These are phyloP conservation scores for Saturnispora zaruensis DNA, from an alignment of 805 yeast species.

Conservation along the genomic window DNA sequence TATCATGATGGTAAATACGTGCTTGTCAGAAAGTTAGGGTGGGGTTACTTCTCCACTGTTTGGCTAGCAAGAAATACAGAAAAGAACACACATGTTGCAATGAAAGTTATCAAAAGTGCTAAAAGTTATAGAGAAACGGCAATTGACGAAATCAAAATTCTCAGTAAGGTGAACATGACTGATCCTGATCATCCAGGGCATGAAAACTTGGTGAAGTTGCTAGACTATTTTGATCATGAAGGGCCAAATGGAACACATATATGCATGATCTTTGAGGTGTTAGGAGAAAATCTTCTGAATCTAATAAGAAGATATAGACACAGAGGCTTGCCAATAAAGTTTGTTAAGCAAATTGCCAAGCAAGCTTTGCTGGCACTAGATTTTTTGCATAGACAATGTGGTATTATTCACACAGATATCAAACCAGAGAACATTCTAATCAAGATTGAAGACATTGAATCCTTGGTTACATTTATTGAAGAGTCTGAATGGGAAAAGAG, in stretches of 20 bases:
- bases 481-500: conserved; percentile 31
- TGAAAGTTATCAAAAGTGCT: conserved; percentile 90
- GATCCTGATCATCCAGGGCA: conserved; percentile 73
- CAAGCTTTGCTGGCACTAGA: conserved; percentile 49
- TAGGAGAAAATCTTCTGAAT: conserved; percentile 88
- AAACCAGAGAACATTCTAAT: conserved; percentile 64
- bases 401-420: conserved; percentile 65
- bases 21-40: conserved; percentile 83
- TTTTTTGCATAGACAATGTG: conserved; percentile 52
- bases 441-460: conserved; percentile 46
- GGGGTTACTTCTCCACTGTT: conserved; percentile 98
- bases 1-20: conserved; percentile 66
- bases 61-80: conserved; percentile 72
- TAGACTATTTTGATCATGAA: conserved; percentile 76
- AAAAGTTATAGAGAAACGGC: conserved; percentile 91
- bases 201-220: conserved; percentile 64
- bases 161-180: conserved; percentile 56
- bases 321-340: conserved; percentile 40
- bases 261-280: conserved; percentile 94
- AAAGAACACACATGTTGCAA: conserved; percentile 70
- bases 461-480: conserved; percentile 38
- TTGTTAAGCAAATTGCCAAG: conserved; percentile 50
- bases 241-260: conserved; percentile 93
- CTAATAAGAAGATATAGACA: conserved; percentile 64
- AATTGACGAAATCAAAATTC: conserved; percentile 77